These are phyloP conservation scores for Arabidopsis suecica DNA, from an alignment of 345 rosid species.

Conservation along the genomic window DNA sequence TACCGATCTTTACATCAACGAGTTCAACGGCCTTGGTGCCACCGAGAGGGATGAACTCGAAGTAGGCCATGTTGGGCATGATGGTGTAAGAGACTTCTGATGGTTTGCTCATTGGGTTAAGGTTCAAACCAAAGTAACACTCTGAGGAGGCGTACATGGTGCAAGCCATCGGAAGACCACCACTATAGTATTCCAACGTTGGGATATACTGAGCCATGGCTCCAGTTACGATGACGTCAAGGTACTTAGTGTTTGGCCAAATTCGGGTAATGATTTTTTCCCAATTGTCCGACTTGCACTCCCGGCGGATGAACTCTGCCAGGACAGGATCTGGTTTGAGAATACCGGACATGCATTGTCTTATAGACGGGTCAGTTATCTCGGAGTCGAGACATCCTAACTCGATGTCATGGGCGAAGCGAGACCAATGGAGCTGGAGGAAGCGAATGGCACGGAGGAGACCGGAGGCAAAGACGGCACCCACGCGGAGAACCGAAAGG, in stretches of 20 bases:
- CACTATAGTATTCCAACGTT: conserved; percentile 87
- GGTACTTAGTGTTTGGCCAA: conserved; percentile 91
- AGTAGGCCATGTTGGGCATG: conserved; percentile 97
- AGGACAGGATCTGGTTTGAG: conserved; percentile 65
- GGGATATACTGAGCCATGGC: conserved; percentile 99
- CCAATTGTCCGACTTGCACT: conserved; percentile 70
- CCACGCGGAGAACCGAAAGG: conserved; percentile 77
- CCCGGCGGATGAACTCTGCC: conserved; percentile 56
- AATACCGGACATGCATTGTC: conserved; percentile 48
- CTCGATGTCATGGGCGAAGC: conserved; percentile 65
- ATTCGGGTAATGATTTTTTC: conserved; percentile 73
- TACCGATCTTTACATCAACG: conserved; percentile 76
- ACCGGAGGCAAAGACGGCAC: conserved; percentile 94
- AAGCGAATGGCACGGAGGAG: conserved; percentile 87
- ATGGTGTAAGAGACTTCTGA: conserved; percentile 87
- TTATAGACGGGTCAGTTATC: conserved; percentile 58
- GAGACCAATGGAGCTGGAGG: conserved; percentile 81
- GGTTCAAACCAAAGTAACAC: conserved; percentile 89
- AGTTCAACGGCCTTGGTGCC: conserved; percentile 56
- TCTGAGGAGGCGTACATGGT: conserved; percentile 98
- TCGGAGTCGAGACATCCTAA: conserved; percentile 60
- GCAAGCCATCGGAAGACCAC: conserved; percentile 82
- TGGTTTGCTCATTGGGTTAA: conserved; percentile 85
- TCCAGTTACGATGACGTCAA: conserved; percentile 94
- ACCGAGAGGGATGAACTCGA: conserved; percentile 82